Percentiles rank a stretch among this genome's conserved stretches.
These are phyloP conservation scores for Solanum chilense DNA, from an alignment of 257 asterid genomes.

Conservation along the genomic window DNA sequence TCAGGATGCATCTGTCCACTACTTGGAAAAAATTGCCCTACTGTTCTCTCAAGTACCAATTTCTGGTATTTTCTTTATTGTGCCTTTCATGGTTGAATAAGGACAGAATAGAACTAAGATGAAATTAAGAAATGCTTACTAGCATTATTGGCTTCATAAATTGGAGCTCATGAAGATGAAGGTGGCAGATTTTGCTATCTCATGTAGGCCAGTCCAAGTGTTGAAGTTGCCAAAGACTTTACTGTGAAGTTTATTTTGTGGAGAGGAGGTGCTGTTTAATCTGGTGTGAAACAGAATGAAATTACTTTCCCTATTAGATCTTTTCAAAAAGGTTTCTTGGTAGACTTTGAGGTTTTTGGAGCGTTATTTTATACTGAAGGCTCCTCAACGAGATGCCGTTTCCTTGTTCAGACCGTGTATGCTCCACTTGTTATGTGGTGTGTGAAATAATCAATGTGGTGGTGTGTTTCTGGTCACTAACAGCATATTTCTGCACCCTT, in stretches of 20 bases:
- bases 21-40: neutral
- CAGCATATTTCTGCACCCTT: neutral
- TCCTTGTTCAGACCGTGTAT: neutral
- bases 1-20: neutral
- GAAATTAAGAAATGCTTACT: neutral
- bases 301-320: neutral
- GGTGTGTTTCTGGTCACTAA: neutral
- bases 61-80: neutral
- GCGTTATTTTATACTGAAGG: neutral
- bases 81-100: neutral
- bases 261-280: neutral
- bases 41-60: neutral
- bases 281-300: neutral
- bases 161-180: neutral
- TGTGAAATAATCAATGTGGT: neutral
- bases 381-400: neutral
- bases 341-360: neutral
- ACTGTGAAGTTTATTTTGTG: neutral
- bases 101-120: neutral
- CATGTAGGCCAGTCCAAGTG: neutral
- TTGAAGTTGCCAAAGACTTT: neutral
- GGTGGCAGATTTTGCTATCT: neutral
- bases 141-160: neutral
- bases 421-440: neutral
- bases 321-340: neutral